Base-by-base conservation (phyloP, 2,329 filamentous ascomycete genomes). In the Hymenoscyphus fructigenus region DNA sequence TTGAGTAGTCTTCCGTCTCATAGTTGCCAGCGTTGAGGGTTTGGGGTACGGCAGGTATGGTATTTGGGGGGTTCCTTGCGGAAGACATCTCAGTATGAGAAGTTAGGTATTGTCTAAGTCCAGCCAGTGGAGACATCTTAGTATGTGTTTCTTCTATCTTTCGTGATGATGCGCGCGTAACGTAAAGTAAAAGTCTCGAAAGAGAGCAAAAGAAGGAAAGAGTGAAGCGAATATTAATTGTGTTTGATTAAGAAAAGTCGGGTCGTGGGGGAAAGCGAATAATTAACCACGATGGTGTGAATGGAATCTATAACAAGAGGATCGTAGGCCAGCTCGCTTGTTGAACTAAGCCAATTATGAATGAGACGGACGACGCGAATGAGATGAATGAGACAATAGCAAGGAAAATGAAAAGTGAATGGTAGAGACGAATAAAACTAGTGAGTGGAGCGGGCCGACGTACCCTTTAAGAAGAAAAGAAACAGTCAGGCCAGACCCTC, bases 21-120 rank as follows among this genome's bases (percentile, higher is more conserved):
- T 74, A 70, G 63, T 71, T 64, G 62, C 66, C 68, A 65, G 70
- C 68, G 65, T 74, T 70, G 64, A 75, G 71, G 60, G 69, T 66
- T 60, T 68, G 76, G 76, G 69, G 80, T 78, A 74, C 77, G 73
- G 61, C 77, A 76, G 71, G 73, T 23, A 62, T 62, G 65, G 69
- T 68, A 14, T 57, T 29, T 28, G 68, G 72, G 41, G 68, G 72
- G 41, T 70, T 70, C 65, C 66, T 70, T 65, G 71, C 64, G 60
- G 73, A 73, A 62, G 75, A 75, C 74, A 76, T 74, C 47, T 75
- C 71, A 65, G 74, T 73, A 65, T 73, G 68, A 61, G 72, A 69
- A 65, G 71, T 61, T 58, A 76, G 34, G 64, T 73, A 69, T 53
- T 68, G 68, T 68, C 68, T 75, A 63, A 75, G 57, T 68, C 72